Percentiles rank a stretch among this genome's conserved stretches.
Evolutionary conservation across 768 basidiomycete species (phyloP).

Genomic region (Clavulina sp.): DNA sequence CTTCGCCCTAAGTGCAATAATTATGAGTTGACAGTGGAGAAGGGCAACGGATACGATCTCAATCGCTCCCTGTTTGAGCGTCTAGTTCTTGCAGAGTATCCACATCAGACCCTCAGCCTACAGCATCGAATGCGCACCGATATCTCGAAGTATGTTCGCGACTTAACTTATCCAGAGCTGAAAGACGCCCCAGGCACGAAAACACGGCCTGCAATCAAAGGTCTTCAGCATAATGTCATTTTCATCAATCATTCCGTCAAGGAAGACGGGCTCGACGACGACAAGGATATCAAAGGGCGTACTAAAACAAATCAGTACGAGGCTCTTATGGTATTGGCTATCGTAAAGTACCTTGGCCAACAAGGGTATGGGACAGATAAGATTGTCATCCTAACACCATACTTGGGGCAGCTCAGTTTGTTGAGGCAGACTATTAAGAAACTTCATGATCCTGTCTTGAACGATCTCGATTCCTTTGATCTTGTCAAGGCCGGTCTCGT

Average conservation of each 20-base stretch:
- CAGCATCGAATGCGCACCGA: constrained; percentile 67
- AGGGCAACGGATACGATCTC: constrained; percentile 46
- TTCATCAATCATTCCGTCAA: constrained; percentile 40
- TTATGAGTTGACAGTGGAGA: constrained; percentile 47
- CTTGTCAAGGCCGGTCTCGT: constrained; percentile 40
- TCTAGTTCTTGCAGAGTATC: constrained; percentile 41
- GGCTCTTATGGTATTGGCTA: constrained; percentile 45
- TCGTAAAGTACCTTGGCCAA: constrained; percentile 44
- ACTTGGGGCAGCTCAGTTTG: constrained; percentile 43
- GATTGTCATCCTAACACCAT: constrained; percentile 50
- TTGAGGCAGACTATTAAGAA: constrained; percentile 29
- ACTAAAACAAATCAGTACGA: constrained; percentile 42
- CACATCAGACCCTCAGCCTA: constrained; percentile 34
- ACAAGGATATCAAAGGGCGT: constrained; percentile 28
- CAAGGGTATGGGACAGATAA: constrained; percentile 47
- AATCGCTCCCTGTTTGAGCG: constrained; percentile 56
- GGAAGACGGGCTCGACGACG: constrained; percentile 25
- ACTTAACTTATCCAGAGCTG: constrained; percentile 48
- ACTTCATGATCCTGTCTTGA: constrained; percentile 39
- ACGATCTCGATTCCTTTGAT: constrained; percentile 44
- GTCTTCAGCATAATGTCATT: constrained; percentile 38
- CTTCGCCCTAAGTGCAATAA: constrained; percentile 56
- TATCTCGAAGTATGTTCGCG: constrained; percentile 42
- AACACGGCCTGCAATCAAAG: constrained; percentile 34
- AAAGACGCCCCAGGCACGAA: constrained; percentile 34